Evolutionary conservation across 73 alveolate species (phyloP).

Genomic region (Breviolum minutum): DNA sequence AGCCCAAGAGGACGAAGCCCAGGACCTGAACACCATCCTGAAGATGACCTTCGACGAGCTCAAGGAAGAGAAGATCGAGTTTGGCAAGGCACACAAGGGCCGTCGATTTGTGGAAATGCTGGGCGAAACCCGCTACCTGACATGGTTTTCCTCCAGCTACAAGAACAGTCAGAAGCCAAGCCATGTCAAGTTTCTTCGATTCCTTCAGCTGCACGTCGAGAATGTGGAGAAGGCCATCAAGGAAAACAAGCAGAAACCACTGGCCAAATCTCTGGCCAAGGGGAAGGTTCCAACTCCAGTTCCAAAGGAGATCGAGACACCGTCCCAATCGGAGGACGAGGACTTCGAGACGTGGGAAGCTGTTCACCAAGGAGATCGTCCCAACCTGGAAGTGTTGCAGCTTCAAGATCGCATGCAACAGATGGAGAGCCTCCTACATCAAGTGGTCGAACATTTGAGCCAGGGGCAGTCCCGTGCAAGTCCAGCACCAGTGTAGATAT

Average conservation of each 20-base stretch:
- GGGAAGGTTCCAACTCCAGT: too few species aligned
- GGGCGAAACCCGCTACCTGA: neutral
- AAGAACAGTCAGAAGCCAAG: neutral
- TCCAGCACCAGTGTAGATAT: too few species aligned
- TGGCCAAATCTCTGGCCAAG: constrained; percentile 21
- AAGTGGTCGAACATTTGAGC: neutral
- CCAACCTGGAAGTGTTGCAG: neutral
- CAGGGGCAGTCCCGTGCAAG: too few species aligned
- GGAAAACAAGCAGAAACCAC: too few species aligned
- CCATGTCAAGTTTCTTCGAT: neutral
- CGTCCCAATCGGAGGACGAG: neutral
- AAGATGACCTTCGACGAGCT: neutral
- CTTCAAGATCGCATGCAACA: neutral
- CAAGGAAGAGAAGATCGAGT: neutral
- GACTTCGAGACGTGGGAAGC: neutral
- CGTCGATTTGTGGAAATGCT: neutral
- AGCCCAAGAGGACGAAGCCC: too few species aligned
- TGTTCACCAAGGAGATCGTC: too few species aligned
- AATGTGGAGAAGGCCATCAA: neutral
- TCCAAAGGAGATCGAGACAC: too few species aligned
- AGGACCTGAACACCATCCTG: neutral
- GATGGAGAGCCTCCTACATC: neutral
- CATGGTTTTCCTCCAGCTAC: neutral
- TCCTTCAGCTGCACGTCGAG: neutral
- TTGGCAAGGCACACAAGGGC: neutral